These are phyloP conservation scores for Holtermanniella nyarrowii DNA, from an alignment of 768 basidiomycete species.

Conservation along the genomic window DNA sequence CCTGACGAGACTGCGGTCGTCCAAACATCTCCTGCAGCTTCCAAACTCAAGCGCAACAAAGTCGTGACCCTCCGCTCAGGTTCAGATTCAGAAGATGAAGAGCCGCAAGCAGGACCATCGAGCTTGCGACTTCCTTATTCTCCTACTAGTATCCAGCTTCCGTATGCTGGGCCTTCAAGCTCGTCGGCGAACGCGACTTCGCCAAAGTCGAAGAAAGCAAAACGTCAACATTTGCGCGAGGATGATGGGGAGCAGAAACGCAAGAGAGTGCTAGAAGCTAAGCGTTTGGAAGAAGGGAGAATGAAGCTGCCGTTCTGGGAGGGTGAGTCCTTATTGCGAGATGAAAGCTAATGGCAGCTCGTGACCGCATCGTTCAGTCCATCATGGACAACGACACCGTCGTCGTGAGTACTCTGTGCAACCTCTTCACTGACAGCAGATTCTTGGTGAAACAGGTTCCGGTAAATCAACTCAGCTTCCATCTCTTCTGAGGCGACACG, in stretches of 20 bases:
- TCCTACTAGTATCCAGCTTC: too few relatives aligned
- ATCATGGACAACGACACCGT: conserved; percentile 36
- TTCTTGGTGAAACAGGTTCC: conserved; percentile 39
- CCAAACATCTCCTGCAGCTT: neutral
- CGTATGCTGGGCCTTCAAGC: too few relatives aligned
- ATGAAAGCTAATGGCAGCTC: conserved; percentile 10
- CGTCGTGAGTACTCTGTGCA: conserved; percentile 19
- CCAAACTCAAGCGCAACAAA: neutral
- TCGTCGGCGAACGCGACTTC: neutral
- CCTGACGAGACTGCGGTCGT: neutral
- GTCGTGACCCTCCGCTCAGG: neutral
- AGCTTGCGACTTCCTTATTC: neutral
- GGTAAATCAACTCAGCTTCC: conserved; percentile 40
- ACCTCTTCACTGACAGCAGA: conserved; percentile 8
- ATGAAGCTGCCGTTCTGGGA: conserved; percentile 33
- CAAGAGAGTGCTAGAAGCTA: neutral
- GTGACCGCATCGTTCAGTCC: conserved; percentile 26
- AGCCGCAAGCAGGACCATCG: neutral
- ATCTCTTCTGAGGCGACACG: conserved; percentile 29
- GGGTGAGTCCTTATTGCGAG: conserved; percentile 14
- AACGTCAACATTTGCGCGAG: neutral
- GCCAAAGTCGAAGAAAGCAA: neutral
- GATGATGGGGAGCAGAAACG: neutral
- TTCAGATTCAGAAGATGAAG: neutral
- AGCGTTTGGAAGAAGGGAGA: neutral